A percentile compares a stretch with the other conserved stretches of the same genome.
Conservation (phyloP, 1,139 yeast species). For the Sugiyamaella xylanicola region DNA sequence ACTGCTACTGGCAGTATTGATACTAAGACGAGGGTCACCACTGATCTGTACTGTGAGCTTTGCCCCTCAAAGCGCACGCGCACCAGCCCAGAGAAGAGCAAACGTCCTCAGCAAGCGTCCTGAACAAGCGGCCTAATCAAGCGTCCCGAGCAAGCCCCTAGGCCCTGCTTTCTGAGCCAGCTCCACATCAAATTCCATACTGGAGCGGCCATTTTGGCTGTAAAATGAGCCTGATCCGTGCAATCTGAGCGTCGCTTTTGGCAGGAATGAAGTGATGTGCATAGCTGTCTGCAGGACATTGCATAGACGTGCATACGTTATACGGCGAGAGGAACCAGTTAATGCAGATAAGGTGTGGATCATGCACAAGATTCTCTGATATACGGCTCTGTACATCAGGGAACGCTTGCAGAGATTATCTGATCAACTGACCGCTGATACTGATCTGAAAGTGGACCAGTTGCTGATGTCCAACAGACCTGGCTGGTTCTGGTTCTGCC, state of each 20-base stretch:
- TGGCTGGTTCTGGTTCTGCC: not conserved
- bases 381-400: slow-evolving; percentile 11
- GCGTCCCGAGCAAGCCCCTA: no score
- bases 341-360: not conserved
- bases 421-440: slow-evolving; percentile 3
- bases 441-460: not conserved
- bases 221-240: no score
- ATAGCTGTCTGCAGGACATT: not conserved
- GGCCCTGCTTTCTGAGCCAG: not conserved
- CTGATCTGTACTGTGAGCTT: no score
- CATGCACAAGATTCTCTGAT: slow-evolving; percentile 2
- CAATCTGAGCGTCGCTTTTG: not conserved
- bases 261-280: not conserved
- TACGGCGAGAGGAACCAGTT: not conserved
- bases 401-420: not conserved
- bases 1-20: no score
- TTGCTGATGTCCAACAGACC: not conserved
- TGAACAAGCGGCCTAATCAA: no score
- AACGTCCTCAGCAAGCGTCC: no score
- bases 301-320: not conserved
- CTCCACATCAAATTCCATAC: not conserved
- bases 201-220: not conserved
- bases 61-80: no score
- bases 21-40: no score
- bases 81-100: not conserved